phyloP scores from a whole-genome alignment of 768 basidiomycete genomes.

The Tricholomella constricta region DNA sequence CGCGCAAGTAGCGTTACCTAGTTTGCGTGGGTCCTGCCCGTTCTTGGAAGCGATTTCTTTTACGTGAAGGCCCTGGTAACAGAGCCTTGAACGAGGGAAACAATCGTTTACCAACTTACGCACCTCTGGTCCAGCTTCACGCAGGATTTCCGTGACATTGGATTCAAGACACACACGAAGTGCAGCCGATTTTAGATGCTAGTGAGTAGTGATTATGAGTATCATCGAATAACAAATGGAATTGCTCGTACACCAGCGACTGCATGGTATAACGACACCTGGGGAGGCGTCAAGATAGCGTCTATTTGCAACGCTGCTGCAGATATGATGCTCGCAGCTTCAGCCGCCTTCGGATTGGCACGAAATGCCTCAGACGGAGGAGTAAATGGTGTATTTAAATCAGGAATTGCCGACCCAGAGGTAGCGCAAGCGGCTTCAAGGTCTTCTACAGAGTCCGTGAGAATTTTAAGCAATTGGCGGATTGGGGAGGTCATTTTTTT shows the following conservation, averaged over 20 bases:
- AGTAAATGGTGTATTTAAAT: conserved; percentile 22
- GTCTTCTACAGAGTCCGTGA: background rate
- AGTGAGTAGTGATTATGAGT: too few relatives aligned
- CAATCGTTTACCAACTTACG: background rate
- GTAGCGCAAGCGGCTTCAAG: conserved; percentile 9
- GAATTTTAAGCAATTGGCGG: conserved; percentile 2
- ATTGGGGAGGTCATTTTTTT: background rate
- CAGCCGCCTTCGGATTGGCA: conserved; percentile 14
- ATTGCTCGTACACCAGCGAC: conserved; percentile 9
- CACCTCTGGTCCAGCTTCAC: conserved; percentile 39
- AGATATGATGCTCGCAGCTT: conserved; percentile 19
- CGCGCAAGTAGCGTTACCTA: too few relatives aligned
- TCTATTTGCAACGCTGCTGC: conserved; percentile 28
- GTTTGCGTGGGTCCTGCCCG: conserved; percentile 26
- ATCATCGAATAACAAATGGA: background rate
- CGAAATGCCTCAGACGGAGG: conserved; percentile 22
- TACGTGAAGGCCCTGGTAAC: conserved; percentile 36
- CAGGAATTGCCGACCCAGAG: conserved; percentile 16
- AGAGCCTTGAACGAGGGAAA: background rate
- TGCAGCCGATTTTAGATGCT: conserved; percentile 18
- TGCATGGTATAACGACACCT: conserved; percentile 10
- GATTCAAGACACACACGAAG: conserved; percentile 32
- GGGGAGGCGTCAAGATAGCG: conserved; percentile 20
- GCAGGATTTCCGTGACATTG: conserved; percentile 41
- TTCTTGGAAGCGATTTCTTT: conserved; percentile 30